phyloP scores from a whole-genome alignment of 1,284 basidiomycete species.

The Trametes pubescens region DNA sequence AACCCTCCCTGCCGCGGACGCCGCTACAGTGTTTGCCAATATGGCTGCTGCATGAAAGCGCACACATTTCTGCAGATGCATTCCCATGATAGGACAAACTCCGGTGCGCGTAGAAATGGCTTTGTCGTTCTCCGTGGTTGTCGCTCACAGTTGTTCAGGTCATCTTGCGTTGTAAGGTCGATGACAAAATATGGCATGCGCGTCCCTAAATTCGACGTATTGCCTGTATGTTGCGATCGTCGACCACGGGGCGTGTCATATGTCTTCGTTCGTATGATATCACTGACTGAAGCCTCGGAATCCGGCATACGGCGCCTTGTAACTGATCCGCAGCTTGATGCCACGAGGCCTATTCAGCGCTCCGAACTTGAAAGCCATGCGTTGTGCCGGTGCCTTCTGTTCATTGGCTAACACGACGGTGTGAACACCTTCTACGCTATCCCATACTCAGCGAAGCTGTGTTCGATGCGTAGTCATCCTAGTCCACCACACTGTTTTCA shows the following conservation, averaged over 20 bases:
- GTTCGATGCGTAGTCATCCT: not conserved
- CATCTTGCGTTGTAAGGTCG: too few species aligned
- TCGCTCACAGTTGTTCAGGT: not conserved
- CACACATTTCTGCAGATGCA: too few species aligned
- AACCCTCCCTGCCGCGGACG: too few species aligned
- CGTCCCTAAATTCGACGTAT: not conserved
- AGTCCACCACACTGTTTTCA: conserved; percentile 8
- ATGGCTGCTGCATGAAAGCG: too few species aligned
- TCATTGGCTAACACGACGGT: not conserved
- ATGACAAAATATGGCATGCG: not conserved
- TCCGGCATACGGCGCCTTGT: not conserved
- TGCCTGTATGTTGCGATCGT: not conserved
- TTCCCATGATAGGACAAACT: too few species aligned
- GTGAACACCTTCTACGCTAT: not conserved
- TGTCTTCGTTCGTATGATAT: not conserved
- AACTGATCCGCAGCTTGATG: conserved; percentile 1
- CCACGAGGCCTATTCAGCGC: conserved; percentile 1
- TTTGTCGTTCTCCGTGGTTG: not conserved
- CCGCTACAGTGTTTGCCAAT: too few species aligned
- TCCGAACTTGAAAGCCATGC: not conserved
- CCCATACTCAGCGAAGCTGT: not conserved
- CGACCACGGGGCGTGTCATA: conserved; percentile 5
- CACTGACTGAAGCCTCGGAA: not conserved
- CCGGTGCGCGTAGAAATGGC: not conserved
- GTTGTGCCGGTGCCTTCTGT: not conserved